Evolutionary conservation across 202 grass and related monocot species (phyloP).

Genomic region (Schoenoplectus triqueter): DNA sequence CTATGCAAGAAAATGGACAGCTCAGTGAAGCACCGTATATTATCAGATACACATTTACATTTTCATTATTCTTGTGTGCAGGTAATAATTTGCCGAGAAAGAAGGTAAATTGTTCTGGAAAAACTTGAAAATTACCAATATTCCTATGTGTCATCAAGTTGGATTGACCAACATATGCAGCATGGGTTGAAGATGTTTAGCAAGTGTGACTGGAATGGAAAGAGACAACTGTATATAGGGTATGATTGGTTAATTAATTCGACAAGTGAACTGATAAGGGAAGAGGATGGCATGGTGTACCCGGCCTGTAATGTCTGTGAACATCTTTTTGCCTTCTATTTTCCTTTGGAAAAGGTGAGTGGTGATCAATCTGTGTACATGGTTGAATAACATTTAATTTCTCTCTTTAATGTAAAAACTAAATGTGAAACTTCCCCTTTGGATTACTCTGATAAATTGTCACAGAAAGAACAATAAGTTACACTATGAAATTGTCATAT

Average conservation of each 20-base stretch:
- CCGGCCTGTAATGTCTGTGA: too few species aligned
- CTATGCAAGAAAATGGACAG: background rate
- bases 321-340: too few species aligned
- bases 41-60: too few species aligned
- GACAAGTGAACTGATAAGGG: background rate
- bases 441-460: background rate
- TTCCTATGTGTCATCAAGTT: background rate
- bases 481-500: background rate
- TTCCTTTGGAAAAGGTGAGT: too few species aligned
- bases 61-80: background rate
- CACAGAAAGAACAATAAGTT: constrained; percentile 17
- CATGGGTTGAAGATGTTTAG: constrained; percentile 16
- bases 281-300: background rate
- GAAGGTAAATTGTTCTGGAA: background rate
- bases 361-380: background rate
- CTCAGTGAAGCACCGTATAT: background rate
- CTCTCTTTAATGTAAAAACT: background rate
- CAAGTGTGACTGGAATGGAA: background rate
- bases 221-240: too few species aligned
- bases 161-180: background rate
- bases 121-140: background rate
- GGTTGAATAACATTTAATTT: background rate
- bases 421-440: background rate
- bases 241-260: background rate
- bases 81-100: background rate